These are phyloP conservation scores for Agaricales sp. DNA, from an alignment of 1,284 basidiomycete species.

Conservation along the genomic window DNA sequence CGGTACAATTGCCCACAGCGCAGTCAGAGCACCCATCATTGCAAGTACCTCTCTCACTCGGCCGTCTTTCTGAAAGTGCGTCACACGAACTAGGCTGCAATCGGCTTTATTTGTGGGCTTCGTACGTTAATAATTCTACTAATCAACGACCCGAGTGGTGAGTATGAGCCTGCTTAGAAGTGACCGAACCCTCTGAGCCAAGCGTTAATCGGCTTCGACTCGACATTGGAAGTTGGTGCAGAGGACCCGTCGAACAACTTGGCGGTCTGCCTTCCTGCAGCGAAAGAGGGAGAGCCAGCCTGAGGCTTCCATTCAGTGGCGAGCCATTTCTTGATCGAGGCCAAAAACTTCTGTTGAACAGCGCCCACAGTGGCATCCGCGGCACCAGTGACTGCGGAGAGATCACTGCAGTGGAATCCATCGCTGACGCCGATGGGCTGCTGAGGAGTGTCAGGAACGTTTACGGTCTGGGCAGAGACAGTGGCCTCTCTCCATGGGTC, in stretches of 20 bases:
- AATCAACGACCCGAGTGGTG: no score
- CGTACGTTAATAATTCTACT: no score
- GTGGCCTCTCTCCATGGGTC: conserved; percentile 34
- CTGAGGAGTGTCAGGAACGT: conserved; percentile 18
- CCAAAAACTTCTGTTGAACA: conserved; percentile 21
- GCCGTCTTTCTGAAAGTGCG: no score
- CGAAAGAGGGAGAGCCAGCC: background rate
- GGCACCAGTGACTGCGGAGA: conserved; percentile 19
- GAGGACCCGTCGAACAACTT: background rate
- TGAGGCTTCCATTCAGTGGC: background rate
- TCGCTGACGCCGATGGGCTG: conserved; percentile 25
- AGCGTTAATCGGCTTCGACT: background rate
- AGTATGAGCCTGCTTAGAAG: no score
- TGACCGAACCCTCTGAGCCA: background rate
- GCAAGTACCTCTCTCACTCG: no score
- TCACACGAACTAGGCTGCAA: no score
- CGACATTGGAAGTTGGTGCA: background rate
- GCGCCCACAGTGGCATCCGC: conserved; percentile 24
- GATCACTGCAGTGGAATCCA: conserved; percentile 31
- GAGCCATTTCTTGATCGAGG: background rate
- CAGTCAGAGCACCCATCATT: no score
- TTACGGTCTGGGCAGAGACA: conserved; percentile 23
- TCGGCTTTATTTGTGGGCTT: no score
- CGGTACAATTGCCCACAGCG: no score
- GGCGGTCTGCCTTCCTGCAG: background rate